phyloP scores from a whole-genome alignment of 169 alveolate species.

The Plasmodium inui region DNA sequence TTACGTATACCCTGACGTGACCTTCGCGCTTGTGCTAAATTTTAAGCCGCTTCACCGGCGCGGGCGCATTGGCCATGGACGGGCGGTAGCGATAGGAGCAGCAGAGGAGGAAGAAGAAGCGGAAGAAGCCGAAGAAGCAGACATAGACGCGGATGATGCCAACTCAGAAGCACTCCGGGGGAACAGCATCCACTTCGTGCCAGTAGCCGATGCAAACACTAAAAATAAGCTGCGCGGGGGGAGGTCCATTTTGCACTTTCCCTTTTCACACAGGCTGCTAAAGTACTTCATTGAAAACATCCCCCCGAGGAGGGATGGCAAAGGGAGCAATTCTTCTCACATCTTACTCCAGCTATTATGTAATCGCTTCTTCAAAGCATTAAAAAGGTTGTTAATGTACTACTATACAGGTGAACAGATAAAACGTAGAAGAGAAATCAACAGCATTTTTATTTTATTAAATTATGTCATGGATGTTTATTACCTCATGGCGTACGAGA shows the following conservation, averaged over 20 bases:
- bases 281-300: conserved; percentile 48
- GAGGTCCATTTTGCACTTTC: conserved; percentile 38
- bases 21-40: conserved; percentile 22
- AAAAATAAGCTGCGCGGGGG: background rate
- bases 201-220: background rate
- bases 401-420: conserved; percentile 14
- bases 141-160: background rate
- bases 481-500: conserved; percentile 38
- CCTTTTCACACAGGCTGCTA: conserved; percentile 44
- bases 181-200: background rate
- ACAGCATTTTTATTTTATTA: conserved; percentile 17
- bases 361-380: conserved; percentile 7
- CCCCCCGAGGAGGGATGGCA: background rate
- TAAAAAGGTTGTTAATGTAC: conserved; percentile 8
- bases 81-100: background rate
- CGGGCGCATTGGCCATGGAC: background rate
- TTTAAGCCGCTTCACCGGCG: background rate
- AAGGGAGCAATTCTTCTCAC: background rate
- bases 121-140: background rate
- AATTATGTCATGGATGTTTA: conserved; percentile 56
- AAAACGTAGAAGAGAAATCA: background rate
- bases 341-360: conserved; percentile 5
- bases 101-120: background rate
- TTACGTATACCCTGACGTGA: conserved; percentile 22
- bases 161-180: background rate